Evolutionary conservation across 441 rosid genomes (phyloP).

Genomic region (Metrosideros polymorpha): DNA sequence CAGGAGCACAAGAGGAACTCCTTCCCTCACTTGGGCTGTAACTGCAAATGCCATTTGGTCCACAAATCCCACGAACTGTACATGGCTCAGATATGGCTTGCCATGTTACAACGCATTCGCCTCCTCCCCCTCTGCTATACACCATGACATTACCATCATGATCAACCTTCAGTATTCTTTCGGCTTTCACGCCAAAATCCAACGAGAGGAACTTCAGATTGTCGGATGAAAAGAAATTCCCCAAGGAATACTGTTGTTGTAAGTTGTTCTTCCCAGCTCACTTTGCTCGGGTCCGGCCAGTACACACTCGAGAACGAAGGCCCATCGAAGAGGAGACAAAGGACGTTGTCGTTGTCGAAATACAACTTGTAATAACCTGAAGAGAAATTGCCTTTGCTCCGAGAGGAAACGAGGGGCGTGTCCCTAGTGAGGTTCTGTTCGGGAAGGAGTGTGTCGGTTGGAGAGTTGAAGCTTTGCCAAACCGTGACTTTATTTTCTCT

Average conservation of each 20-base stretch:
- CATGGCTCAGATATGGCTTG: not conserved
- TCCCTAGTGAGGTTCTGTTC: not conserved
- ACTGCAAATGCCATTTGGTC: not conserved
- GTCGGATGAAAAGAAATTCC: not conserved
- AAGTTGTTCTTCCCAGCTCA: not conserved
- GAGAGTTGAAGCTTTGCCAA: not conserved
- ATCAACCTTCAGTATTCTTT: not conserved
- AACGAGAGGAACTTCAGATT: not conserved
- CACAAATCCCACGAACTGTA: not conserved
- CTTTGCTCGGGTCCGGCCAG: not conserved
- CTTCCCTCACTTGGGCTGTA: not conserved
- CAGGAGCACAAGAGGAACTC: not conserved
- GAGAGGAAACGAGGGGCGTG: not conserved
- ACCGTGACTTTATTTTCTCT: not conserved
- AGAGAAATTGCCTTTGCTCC: not conserved
- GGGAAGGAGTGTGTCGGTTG: not conserved
- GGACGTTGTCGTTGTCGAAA: not conserved
- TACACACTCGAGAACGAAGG: not conserved
- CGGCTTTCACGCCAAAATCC: not conserved
- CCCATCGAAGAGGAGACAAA: not conserved
- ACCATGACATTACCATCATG: constrained; percentile 9
- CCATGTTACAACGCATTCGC: not conserved
- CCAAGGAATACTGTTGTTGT: not conserved
- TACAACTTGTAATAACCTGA: not conserved
- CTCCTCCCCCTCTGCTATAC: constrained; percentile 1